phyloP scores from a whole-genome alignment of 495 filamentous ascomycete genomes.

The Sporormia fimetaria region DNA sequence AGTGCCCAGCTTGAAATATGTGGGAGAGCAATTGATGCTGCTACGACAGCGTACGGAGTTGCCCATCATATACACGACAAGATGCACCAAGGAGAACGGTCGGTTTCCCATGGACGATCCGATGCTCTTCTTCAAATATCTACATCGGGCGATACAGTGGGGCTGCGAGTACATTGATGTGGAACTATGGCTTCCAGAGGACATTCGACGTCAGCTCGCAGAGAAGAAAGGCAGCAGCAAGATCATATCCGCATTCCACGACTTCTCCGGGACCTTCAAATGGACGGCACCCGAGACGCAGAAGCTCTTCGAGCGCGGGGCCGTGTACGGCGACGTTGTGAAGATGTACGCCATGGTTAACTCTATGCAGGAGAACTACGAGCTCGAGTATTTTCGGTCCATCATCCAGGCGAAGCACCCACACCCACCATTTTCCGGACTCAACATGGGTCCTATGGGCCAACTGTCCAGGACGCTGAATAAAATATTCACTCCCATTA shows the following conservation, averaged over 20 bases:
- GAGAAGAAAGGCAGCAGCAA: conserved; percentile 61
- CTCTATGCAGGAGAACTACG: conserved; percentile 70
- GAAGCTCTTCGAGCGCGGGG: conserved; percentile 54
- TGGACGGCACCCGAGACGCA: conserved; percentile 64
- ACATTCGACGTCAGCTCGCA: conserved; percentile 53
- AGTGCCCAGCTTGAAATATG: conserved; percentile 68
- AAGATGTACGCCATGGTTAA: conserved; percentile 80
- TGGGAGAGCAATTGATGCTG: conserved; percentile 74
- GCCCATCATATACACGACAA: conserved; percentile 76
- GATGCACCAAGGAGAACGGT: conserved; percentile 69
- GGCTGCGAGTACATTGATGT: conserved; percentile 82
- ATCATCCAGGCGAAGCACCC: conserved; percentile 55
- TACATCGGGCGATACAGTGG: conserved; percentile 70
- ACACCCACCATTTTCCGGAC: conserved; percentile 61
- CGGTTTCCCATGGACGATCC: conserved; percentile 74
- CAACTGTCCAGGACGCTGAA: conserved; percentile 72
- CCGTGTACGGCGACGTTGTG: conserved; percentile 67
- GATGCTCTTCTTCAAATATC: conserved; percentile 59
- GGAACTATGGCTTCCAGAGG: conserved; percentile 72
- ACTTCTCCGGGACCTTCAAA: conserved; percentile 71
- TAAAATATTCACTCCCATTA: conserved; percentile 75
- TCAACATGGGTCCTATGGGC: conserved; percentile 77
- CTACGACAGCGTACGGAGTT: conserved; percentile 70
- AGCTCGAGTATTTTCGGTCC: conserved; percentile 77
- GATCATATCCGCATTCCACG: conserved; percentile 79